phyloP scores from a whole-genome alignment of 768 basidiomycete genomes.

The Termitomyces sp. region DNA sequence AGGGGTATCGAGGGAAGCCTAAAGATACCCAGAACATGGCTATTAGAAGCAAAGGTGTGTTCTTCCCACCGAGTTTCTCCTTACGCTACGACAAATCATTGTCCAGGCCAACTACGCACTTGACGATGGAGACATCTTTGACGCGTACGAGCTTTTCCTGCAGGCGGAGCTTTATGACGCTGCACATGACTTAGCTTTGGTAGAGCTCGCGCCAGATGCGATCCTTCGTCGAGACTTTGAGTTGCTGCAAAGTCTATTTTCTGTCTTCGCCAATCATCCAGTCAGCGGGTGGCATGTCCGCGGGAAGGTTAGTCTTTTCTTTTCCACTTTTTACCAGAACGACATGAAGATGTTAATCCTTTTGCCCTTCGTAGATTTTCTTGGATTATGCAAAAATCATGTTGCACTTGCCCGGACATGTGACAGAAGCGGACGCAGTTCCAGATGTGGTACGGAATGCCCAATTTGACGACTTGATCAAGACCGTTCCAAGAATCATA shows the following conservation, averaged over 20 bases:
- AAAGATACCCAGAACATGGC: slow-evolving; percentile 80
- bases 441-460: slow-evolving; percentile 41
- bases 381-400: slow-evolving; percentile 68
- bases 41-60: slow-evolving; percentile 81
- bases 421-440: slow-evolving; percentile 31
- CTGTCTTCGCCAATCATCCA: slow-evolving; percentile 48
- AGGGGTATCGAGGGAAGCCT: slow-evolving; percentile 71
- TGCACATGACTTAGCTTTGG: slow-evolving; percentile 82
- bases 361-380: slow-evolving; percentile 35
- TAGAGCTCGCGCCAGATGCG: slow-evolving; percentile 86
- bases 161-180: slow-evolving; percentile 62
- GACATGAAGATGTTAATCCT: not conserved
- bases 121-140: slow-evolving; percentile 55
- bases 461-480: slow-evolving; percentile 58
- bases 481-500: slow-evolving; percentile 61
- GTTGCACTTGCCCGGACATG: slow-evolving; percentile 52
- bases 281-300: slow-evolving; percentile 79
- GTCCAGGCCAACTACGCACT: slow-evolving; percentile 63
- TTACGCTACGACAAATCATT: not conserved
- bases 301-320: slow-evolving; percentile 59
- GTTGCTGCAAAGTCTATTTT: slow-evolving; percentile 67
- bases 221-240: slow-evolving; percentile 62
- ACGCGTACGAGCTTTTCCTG: slow-evolving; percentile 75
- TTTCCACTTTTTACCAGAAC: not conserved
- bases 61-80: not conserved